Base-by-base conservation (phyloP, 768 basidiomycete genomes). In the Porpolomopsis calyptriformis region DNA sequence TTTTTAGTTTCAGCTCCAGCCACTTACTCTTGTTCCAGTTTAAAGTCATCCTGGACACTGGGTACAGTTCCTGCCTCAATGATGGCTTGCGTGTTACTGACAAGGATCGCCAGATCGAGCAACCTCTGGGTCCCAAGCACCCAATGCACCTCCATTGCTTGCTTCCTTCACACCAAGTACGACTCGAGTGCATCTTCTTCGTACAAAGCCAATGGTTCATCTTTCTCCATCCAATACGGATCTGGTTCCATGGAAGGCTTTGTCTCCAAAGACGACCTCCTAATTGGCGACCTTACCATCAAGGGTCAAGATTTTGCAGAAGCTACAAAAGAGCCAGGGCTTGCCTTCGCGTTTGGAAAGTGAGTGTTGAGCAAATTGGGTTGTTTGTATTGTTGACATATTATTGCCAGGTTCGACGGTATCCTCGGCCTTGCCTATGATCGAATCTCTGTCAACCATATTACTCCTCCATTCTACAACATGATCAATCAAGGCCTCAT, bases 291-390 rank as follows among this genome's bases (percentile, higher is more conserved):
- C 60, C 60, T 99, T 38, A 62, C 62, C 22, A 74, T 99, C 62
- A 71, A 68, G 55, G 50, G 65, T 10, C 86, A 88, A 60, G 83
- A 91, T 58, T 99, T 99, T 56, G 94, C 92, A 8, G 96, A 98
- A 68, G 90, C 93, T 1, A 83, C 80, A 48, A 88, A 90, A 64
- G 94, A 98, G 60, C 96, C 96, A 18, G 96, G 96, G 37, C 80
- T 99, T 40, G 83, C 93, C 4, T 99, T 99, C 60, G 94, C 96
- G 22, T 97, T 94, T 53, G 91, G 90, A 59, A 91, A 85, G 85
- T 90, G 55, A 57, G 85, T 69, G 10, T 23, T 18, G 19, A 12
- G 12, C 23, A 19, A 9, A 41, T 31, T 51, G 8, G 27, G 31
- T 24, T 45, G 26, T 14, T 43, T 23, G 1, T 4, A 27, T 39